phyloP scores from a whole-genome alignment of 495 filamentous ascomycete species.

The Hypoxylon subgilvum region DNA sequence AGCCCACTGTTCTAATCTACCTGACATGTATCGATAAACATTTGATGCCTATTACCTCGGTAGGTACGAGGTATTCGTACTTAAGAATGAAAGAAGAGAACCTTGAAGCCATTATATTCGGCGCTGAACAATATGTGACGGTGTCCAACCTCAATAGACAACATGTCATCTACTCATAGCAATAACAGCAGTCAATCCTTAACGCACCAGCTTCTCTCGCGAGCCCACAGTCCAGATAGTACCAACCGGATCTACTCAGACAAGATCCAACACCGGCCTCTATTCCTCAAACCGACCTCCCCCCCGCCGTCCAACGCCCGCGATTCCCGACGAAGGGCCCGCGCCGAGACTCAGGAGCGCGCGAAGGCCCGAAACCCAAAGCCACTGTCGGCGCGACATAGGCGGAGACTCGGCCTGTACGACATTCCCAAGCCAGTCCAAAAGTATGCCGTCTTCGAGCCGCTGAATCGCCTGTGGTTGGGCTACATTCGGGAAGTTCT shows the following conservation, averaged over 20 bases:
- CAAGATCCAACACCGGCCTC: constrained; percentile 80
- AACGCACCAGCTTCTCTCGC: constrained; percentile 70
- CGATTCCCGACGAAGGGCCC: constrained; percentile 61
- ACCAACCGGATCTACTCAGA: constrained; percentile 75
- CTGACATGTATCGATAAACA: no score
- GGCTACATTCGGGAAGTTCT: constrained; percentile 82
- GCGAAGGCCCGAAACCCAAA: constrained; percentile 68
- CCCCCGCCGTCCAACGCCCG: constrained; percentile 69
- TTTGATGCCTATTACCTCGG: no score
- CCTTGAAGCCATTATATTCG: background rate
- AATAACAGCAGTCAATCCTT: constrained; percentile 49
- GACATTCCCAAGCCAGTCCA: constrained; percentile 69
- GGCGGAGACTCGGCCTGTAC: constrained; percentile 73
- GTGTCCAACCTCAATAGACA: background rate
- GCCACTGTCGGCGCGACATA: constrained; percentile 80
- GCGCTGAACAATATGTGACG: background rate
- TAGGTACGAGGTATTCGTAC: no score
- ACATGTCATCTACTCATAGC: constrained; percentile 25
- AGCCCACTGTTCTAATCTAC: no score
- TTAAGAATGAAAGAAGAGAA: no score
- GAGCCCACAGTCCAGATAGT: constrained; percentile 74
- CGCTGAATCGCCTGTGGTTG: constrained; percentile 78
- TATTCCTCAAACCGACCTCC: constrained; percentile 76
- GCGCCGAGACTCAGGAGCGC: constrained; percentile 62
- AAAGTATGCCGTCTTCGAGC: constrained; percentile 77